phyloP scores from a whole-genome alignment of 1,284 basidiomycete genomes.

The Boletellus deceptivus region DNA sequence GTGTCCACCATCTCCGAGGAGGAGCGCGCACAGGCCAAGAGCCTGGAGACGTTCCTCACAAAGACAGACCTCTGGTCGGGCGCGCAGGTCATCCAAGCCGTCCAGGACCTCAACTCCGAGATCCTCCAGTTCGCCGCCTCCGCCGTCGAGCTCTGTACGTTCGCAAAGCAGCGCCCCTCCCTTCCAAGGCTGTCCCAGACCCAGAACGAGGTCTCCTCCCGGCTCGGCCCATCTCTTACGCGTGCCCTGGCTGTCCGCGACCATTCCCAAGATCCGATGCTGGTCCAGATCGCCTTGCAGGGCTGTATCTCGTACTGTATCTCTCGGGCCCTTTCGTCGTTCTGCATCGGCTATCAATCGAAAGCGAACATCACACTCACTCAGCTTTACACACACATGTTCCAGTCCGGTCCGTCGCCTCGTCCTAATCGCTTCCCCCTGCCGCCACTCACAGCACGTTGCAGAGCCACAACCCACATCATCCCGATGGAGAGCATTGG shows the following conservation, averaged over 20 bases:
- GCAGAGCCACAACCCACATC: constrained; percentile 70
- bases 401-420: constrained; percentile 48
- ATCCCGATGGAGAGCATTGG: constrained; percentile 68
- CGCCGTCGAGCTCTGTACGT: constrained; percentile 59
- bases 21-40: constrained; percentile 47
- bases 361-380: constrained; percentile 64
- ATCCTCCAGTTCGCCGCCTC: constrained; percentile 73
- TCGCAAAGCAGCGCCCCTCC: constrained; percentile 38
- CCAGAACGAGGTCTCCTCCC: constrained; percentile 56
- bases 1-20: constrained; percentile 41
- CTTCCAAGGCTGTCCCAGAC: constrained; percentile 42
- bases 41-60: constrained; percentile 64
- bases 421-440: constrained; percentile 2
- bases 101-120: constrained; percentile 77
- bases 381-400: constrained; percentile 65
- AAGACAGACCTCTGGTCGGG: constrained; percentile 74
- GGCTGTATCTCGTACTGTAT: constrained; percentile 65
- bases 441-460: constrained; percentile 13
- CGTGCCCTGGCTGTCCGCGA: constrained; percentile 59
- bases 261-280: constrained; percentile 68
- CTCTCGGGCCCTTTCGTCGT: constrained; percentile 60
- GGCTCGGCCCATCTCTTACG: constrained; percentile 58
- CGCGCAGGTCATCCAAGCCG: constrained; percentile 69
- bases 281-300: constrained; percentile 72
- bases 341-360: constrained; percentile 69